Conservation (phyloP, 73 alveolate genomes). For the Symbiodinium pilosum region DNA sequence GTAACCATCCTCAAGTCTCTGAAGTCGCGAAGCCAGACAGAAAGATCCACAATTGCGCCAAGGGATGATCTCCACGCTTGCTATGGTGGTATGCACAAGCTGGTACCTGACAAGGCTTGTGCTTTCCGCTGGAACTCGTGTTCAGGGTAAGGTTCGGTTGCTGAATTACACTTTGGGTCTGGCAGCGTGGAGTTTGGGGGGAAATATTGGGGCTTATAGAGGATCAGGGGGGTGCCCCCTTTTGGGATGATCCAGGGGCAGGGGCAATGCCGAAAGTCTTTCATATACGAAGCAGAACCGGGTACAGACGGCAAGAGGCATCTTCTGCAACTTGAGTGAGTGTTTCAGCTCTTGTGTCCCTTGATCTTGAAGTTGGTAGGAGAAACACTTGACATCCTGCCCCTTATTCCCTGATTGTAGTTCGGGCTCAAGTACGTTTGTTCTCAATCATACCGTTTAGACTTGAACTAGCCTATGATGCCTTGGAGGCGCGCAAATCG, state of each 20-base stretch:
- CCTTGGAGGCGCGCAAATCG: background rate
- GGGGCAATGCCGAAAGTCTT: background rate
- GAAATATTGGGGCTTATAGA: background rate
- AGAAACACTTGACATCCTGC: too few species aligned
- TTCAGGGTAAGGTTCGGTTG: background rate
- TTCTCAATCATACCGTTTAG: too few species aligned
- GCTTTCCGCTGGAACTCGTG: background rate
- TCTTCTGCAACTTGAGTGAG: too few species aligned
- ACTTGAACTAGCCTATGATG: too few species aligned
- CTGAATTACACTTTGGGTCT: background rate
- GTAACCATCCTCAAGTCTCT: background rate
- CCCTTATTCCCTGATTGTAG: too few species aligned
- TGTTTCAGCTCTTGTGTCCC: too few species aligned
- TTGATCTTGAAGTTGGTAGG: too few species aligned
- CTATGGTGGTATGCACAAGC: background rate
- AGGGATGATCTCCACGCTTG: background rate
- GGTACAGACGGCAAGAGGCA: background rate
- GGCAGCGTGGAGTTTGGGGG: background rate
- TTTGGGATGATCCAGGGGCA: background rate
- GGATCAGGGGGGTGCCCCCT: background rate
- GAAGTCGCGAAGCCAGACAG: background rate
- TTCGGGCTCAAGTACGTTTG: too few species aligned
- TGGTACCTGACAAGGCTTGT: constrained; percentile 3
- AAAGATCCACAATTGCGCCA: background rate
- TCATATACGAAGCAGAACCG: background rate